Conservation (phyloP, 306 rosid species). For the Vigna radiata region DNA sequence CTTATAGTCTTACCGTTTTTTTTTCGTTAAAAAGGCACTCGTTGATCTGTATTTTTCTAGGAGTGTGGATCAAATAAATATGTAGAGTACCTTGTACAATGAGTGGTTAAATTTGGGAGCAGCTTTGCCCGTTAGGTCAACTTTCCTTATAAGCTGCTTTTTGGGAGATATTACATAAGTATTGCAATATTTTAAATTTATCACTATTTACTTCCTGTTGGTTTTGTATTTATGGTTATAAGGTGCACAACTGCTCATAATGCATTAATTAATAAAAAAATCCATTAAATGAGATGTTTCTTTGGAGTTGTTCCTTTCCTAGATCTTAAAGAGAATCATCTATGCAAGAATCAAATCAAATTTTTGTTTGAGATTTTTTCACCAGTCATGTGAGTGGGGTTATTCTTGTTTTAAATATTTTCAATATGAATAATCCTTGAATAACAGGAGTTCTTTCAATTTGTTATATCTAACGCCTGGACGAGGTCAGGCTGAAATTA, state of each 20-base stretch:
- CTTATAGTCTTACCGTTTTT: neutral
- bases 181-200: neutral
- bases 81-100: neutral
- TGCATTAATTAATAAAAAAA: neutral
- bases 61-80: slow-evolving; percentile 6
- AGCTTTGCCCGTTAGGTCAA: slow-evolving; percentile 33
- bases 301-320: slow-evolving; percentile 2
- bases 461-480: slow-evolving; percentile 1
- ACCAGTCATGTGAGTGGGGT: slow-evolving; percentile 16
- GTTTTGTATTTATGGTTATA: neutral
- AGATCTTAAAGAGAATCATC: slow-evolving; percentile 4
- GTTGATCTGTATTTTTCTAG: neutral
- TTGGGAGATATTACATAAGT: neutral
- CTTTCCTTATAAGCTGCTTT: slow-evolving; percentile 12
- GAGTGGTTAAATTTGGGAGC: neutral
- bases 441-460: neutral
- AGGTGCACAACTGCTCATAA: neutral
- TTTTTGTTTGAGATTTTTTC: slow-evolving; percentile 5
- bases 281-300: neutral
- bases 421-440: slow-evolving; percentile 2
- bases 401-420: neutral
- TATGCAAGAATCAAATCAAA: neutral
- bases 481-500: slow-evolving; percentile 1
- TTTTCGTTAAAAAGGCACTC: neutral
- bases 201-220: neutral